A percentile compares a stretch with the other conserved stretches of the same genome.
phyloP scores from a whole-genome alignment of 192 early-diverging fungal species.

The Spizellomyces sp. region DNA sequence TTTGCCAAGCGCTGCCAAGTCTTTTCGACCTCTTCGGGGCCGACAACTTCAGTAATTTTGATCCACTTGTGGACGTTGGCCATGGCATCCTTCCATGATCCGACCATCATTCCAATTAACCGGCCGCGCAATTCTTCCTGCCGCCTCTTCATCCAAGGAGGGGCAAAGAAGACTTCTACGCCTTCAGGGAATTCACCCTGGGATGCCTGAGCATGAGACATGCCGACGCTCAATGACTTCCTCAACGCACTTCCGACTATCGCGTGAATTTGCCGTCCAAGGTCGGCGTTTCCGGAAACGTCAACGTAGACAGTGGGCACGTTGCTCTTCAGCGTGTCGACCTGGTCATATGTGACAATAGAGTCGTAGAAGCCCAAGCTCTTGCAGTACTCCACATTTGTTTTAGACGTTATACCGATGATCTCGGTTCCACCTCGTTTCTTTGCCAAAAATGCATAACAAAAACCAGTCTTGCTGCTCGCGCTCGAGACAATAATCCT shows the following conservation, averaged over 20 bases:
- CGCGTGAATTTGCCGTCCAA: constrained; percentile 11
- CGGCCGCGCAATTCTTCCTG: constrained; percentile 13
- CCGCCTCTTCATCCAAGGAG: constrained; percentile 36
- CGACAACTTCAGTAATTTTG: neutral
- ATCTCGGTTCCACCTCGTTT: constrained; percentile 5
- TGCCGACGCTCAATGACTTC: constrained; percentile 32
- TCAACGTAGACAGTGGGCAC: constrained; percentile 34
- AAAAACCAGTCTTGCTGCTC: constrained; percentile 45
- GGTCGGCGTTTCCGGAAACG: constrained; percentile 29
- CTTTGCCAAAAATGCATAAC: constrained; percentile 36
- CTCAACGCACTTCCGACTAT: constrained; percentile 9
- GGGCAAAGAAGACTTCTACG: constrained; percentile 40
- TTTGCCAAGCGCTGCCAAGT: constrained; percentile 17
- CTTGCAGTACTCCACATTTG: constrained; percentile 36
- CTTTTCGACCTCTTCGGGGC: constrained; percentile 14
- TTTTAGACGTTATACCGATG: constrained; percentile 39
- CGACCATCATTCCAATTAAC: neutral
- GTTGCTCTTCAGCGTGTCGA: neutral
- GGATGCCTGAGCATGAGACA: constrained; percentile 23
- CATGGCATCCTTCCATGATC: constrained; percentile 30
- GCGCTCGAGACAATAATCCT: constrained; percentile 41
- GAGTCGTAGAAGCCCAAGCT: constrained; percentile 39
- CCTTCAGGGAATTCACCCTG: constrained; percentile 8
- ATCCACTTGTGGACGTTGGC: constrained; percentile 22
- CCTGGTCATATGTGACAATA: constrained; percentile 36